Conservation (phyloP, 75 land plant species). For the Pinus taeda region DNA sequence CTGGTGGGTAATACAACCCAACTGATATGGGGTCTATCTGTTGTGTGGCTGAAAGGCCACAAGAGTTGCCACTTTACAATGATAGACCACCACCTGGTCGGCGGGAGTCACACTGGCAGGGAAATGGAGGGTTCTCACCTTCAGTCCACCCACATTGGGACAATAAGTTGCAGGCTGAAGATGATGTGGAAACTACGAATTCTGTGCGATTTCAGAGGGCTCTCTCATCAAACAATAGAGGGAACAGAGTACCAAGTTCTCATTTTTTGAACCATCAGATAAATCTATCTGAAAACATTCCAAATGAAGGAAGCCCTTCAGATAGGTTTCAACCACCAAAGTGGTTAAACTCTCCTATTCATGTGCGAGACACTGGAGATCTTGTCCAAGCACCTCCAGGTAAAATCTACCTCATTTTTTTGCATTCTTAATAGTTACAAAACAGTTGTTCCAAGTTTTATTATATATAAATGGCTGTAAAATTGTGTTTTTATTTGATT, state of each 20-base stretch:
- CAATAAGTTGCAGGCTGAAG: conserved; percentile 2
- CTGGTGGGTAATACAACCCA: neutral
- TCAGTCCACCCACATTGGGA: neutral
- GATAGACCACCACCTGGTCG: neutral
- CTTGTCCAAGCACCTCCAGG: conserved; percentile 1
- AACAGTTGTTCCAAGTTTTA: neutral
- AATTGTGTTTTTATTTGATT: too few relatives aligned
- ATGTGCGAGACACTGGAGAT: neutral
- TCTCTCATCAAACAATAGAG: conserved; percentile 8
- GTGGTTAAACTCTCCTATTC: neutral
- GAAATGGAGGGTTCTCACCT: conserved; percentile 4
- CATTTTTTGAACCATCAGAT: neutral
- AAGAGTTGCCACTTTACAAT: neutral
- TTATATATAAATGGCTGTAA: too few relatives aligned
- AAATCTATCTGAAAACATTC: neutral
- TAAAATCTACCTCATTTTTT: neutral
- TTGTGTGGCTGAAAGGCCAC: conserved; percentile 67
- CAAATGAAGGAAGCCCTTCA: conserved; percentile 9
- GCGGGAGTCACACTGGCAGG: conserved; percentile 4
- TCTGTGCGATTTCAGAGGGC: conserved; percentile 4
- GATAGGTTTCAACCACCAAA: conserved; percentile 4
- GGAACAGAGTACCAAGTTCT: conserved; percentile 5
- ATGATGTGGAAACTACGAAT: conserved; percentile 3
- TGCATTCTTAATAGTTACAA: neutral
- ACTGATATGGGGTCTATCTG: conserved; percentile 72